phyloP scores from a whole-genome alignment of 441 rosid genomes.

The Omphalea diandra region DNA sequence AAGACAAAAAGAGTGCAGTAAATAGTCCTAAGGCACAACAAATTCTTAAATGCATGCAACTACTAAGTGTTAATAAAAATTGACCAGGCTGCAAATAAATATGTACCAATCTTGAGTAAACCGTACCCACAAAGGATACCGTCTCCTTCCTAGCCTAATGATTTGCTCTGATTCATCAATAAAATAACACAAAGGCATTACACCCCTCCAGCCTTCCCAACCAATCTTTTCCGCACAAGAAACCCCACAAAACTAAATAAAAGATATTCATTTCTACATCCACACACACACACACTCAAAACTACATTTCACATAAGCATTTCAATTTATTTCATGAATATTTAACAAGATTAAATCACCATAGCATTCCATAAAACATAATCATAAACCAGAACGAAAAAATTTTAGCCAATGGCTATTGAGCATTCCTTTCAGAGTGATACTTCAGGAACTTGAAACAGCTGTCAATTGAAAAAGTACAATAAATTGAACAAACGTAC shows the following conservation, averaged over 20 bases:
- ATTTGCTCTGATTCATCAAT: not conserved
- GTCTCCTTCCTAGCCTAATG: not conserved
- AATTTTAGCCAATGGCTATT: not conserved
- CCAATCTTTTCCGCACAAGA: not conserved
- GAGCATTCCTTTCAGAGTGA: not conserved
- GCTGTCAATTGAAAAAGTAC: not conserved
- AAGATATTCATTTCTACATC: too few species aligned
- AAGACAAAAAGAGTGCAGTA: not conserved
- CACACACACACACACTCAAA: not conserved
- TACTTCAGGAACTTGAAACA: not conserved
- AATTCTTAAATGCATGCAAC: not conserved
- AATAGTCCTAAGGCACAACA: not conserved
- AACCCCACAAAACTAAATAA: not conserved
- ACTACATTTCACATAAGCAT: not conserved
- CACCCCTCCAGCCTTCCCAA: not conserved
- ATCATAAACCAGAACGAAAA: not conserved
- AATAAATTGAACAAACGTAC: conserved; percentile 2
- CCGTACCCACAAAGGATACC: not conserved
- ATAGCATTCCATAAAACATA: not conserved
- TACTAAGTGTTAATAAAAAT: too few species aligned
- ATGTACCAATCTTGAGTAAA: too few species aligned
- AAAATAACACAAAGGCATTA: not conserved
- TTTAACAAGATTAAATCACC: not conserved
- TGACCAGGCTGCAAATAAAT: not conserved
- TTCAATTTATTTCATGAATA: not conserved